A percentile compares a stretch with the other conserved stretches of the same genome.
Evolutionary conservation across 257 asterid species (phyloP).

Genomic region (Nicotiana noctiflora): DNA sequence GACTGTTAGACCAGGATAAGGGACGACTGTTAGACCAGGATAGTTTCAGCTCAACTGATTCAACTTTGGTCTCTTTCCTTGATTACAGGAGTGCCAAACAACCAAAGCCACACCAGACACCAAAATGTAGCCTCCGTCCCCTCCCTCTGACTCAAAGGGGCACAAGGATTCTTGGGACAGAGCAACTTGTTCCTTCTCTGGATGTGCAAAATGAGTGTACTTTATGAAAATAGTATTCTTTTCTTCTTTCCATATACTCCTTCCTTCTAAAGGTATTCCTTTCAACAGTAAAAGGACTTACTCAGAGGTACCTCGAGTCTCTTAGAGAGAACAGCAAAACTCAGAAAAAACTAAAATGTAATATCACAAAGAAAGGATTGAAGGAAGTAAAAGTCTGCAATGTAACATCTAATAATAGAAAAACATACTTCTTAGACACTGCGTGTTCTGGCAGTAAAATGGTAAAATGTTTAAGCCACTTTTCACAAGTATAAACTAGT

Average conservation of each 20-base stretch:
- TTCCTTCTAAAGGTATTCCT: neutral
- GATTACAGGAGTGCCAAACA: neutral
- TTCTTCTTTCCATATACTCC: neutral
- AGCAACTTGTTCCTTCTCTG: neutral
- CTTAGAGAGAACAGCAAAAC: neutral
- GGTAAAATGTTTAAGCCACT: neutral
- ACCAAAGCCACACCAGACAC: neutral
- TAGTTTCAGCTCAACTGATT: neutral
- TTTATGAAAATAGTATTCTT: neutral
- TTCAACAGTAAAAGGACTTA: neutral
- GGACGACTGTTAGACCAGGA: no score
- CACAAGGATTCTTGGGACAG: neutral
- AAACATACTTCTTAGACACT: neutral
- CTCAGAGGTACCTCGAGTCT: neutral
- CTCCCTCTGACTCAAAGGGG: neutral
- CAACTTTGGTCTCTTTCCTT: neutral
- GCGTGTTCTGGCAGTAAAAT: neutral
- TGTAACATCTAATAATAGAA: neutral
- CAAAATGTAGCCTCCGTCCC: neutral
- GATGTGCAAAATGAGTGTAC: neutral
- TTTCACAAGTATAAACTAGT: neutral
- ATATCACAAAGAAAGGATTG: neutral
- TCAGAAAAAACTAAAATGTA: neutral
- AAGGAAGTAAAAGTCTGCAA: neutral
- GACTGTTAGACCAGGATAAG: no score